phyloP scores from a whole-genome alignment of 129 eudicot species.

The Saussurea involucrata region DNA sequence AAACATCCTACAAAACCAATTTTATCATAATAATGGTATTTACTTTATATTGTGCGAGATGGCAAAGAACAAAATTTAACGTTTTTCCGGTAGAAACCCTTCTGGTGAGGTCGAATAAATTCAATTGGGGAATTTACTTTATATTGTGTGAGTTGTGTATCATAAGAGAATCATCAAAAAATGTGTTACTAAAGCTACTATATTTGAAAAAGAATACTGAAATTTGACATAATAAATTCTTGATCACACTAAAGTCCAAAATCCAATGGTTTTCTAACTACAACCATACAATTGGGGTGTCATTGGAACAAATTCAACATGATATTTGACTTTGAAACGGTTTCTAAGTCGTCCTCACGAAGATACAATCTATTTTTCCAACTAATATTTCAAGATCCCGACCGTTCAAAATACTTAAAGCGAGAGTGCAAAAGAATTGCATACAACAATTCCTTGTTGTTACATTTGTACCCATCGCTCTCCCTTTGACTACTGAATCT shows the following conservation, averaged over 20 bases:
- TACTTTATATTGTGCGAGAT: no score
- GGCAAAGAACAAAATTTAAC: neutral
- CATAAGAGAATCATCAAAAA: slow-evolving; percentile 10
- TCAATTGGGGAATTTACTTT: neutral
- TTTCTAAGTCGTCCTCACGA: neutral
- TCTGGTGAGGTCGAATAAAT: slow-evolving; percentile 1
- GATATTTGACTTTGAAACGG: neutral
- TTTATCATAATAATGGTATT: no score
- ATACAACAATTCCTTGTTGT: neutral
- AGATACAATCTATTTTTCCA: neutral
- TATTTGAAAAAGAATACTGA: slow-evolving; percentile 4
- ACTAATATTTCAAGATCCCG: neutral
- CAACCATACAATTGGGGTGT: neutral
- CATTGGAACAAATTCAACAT: slow-evolving; percentile 2
- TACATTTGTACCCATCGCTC: no score
- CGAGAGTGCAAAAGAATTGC: neutral
- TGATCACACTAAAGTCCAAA: slow-evolving; percentile 7
- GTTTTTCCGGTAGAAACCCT: neutral
- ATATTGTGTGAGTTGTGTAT: neutral
- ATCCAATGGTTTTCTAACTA: neutral
- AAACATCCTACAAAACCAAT: no score
- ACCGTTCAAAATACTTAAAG: neutral
- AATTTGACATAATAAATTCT: slow-evolving; percentile 3
- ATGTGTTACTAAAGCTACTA: neutral
- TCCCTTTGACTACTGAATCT: neutral